Conservation (phyloP, 23 red algal species). For the Gracilaria caudata region DNA sequence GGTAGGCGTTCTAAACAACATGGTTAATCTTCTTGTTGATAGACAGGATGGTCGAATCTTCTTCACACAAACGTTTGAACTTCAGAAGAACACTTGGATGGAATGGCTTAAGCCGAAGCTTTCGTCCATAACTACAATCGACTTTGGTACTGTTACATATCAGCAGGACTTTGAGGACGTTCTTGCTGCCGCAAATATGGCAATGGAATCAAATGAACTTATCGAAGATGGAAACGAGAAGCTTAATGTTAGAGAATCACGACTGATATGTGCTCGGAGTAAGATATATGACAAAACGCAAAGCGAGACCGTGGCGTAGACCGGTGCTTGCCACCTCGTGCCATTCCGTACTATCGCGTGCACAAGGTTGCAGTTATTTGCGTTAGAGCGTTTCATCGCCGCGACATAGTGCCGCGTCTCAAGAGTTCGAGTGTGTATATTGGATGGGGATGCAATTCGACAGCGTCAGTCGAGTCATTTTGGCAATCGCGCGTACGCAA, state of each 20-base stretch:
- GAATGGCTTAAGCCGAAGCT: constrained; percentile 75
- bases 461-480: not conserved
- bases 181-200: constrained; percentile 20
- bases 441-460: no score
- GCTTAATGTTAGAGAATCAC: constrained; percentile 31
- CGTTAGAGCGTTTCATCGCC: no score
- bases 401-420: not conserved
- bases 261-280: constrained; percentile 34
- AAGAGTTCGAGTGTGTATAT: no score
- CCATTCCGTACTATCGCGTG: no score
- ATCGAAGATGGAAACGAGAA: constrained; percentile 44
- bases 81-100: constrained; percentile 50
- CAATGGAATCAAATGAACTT: constrained; percentile 26
- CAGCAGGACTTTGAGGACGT: constrained; percentile 66
- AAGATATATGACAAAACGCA: constrained; percentile 32
- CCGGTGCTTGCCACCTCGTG: no score
- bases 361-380: no score
- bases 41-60: constrained; percentile 56
- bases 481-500: not conserved
- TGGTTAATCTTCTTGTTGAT: constrained; percentile 42
- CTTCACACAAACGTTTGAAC: constrained; percentile 80
- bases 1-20: constrained; percentile 22
- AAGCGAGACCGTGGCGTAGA: constrained; percentile 33
- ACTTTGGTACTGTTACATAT: constrained; percentile 70
- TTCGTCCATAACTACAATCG: constrained; percentile 35